Percentiles rank a stretch among this genome's conserved stretches.
Conservation (phyloP, 1,284 basidiomycete species). For the Vanrija pseudolonga region DNA sequence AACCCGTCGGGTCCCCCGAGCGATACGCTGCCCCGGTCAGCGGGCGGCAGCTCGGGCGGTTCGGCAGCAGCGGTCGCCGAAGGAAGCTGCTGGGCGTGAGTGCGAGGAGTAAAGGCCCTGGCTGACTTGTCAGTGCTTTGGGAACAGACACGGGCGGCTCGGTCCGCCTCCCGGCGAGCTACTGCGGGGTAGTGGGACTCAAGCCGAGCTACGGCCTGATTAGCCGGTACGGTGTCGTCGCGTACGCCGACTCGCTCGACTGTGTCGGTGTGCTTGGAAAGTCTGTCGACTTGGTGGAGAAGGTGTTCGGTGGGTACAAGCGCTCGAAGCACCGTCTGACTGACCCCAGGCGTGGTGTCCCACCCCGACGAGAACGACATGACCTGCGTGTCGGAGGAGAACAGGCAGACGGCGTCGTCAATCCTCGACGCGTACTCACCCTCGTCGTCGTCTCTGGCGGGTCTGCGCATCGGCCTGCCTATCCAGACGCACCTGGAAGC, state of each 20-base stretch:
- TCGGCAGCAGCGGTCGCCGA: constrained; percentile 54
- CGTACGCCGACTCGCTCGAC: constrained; percentile 91
- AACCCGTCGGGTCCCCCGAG: constrained; percentile 59
- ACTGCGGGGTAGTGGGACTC: constrained; percentile 85
- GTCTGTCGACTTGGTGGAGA: constrained; percentile 54
- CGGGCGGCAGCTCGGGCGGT: constrained; percentile 58
- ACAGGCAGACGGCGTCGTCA: constrained; percentile 40
- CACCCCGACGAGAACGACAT: constrained; percentile 71
- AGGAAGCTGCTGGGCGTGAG: constrained; percentile 73
- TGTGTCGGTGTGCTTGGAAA: constrained; percentile 80
- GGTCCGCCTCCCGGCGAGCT: constrained; percentile 84
- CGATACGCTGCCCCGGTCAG: constrained; percentile 57
- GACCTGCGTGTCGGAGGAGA: constrained; percentile 59
- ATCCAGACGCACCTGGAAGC: constrained; percentile 27
- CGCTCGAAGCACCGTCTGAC: neutral
- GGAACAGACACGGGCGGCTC: constrained; percentile 97
- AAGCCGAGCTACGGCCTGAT: constrained; percentile 94
- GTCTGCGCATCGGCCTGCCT: constrained; percentile 38
- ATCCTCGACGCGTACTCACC: neutral
- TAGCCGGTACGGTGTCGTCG: constrained; percentile 86
- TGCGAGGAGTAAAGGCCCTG: constrained; percentile 1
- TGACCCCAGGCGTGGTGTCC: constrained; percentile 60
- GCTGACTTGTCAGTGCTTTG: constrained; percentile 61
- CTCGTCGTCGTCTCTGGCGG: constrained; percentile 6
- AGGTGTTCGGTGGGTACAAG: constrained; percentile 62